Percentiles rank a stretch among this genome's conserved stretches.
Conservation (phyloP, 805 yeast genomes). For the Candida cerambycidarum region DNA sequence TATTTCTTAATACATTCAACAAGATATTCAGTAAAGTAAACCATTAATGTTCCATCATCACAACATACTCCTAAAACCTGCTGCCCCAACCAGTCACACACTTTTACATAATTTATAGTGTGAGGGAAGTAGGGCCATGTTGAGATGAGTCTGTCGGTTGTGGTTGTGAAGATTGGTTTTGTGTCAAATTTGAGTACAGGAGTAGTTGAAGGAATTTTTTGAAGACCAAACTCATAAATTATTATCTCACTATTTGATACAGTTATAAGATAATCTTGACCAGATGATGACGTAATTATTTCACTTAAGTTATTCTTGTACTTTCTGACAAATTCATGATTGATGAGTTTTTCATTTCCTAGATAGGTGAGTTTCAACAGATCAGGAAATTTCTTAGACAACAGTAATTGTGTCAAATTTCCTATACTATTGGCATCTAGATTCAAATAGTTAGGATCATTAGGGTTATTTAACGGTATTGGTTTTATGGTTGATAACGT, state of each 20-base stretch:
- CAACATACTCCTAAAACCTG: constrained; percentile 45
- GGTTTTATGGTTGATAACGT: neutral
- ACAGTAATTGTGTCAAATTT: neutral
- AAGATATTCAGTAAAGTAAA: constrained; percentile 34
- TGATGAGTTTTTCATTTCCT: constrained; percentile 21
- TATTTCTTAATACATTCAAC: constrained; percentile 15
- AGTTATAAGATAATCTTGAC: constrained; percentile 26
- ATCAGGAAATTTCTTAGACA: constrained; percentile 32
- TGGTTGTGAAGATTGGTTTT: constrained; percentile 40
- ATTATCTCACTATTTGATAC: constrained; percentile 36
- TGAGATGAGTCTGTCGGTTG: constrained; percentile 40
- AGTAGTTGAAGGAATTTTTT: constrained; percentile 24
- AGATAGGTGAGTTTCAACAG: constrained; percentile 23
- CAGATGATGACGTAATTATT: constrained; percentile 17
- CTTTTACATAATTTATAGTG: constrained; percentile 51
- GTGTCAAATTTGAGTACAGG: constrained; percentile 40
- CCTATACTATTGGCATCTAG: constrained; percentile 3
- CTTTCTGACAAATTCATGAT: constrained; percentile 28
- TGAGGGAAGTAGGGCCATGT: constrained; percentile 58
- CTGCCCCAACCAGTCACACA: constrained; percentile 30
- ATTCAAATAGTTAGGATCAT: neutral
- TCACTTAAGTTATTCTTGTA: constrained; percentile 43
- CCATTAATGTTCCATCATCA: constrained; percentile 54
- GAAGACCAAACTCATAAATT: constrained; percentile 31
- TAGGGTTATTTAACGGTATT: neutral